These are phyloP conservation scores for Phyllosticta paracitricarpa DNA, from an alignment of 2,329 filamentous ascomycete species.

Conservation along the genomic window DNA sequence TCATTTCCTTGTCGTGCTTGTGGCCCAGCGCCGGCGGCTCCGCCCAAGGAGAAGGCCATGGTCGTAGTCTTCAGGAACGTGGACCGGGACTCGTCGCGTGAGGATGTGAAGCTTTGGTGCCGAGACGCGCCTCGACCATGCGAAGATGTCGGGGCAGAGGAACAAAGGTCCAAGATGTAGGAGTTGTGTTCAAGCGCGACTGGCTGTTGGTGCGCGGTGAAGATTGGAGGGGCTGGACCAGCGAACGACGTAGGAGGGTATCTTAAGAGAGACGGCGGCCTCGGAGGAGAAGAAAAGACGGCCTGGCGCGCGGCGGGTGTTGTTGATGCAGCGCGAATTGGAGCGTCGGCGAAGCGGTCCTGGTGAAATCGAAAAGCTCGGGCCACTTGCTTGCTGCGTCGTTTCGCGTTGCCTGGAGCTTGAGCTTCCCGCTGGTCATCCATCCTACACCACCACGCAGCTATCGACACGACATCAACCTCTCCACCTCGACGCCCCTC, in stretches of 20 bases:
- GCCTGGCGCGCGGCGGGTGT: neutral
- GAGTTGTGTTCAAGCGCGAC: neutral
- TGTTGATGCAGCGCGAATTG: neutral
- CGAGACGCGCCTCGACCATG: neutral
- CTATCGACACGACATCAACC: neutral
- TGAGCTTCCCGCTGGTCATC: neutral
- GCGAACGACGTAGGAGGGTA: neutral
- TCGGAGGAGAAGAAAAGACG: neutral
- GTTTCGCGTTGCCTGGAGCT: conserved; percentile 10
- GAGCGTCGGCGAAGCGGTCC: conserved; percentile 1
- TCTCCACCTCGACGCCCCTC: neutral
- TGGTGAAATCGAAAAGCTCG: conserved; percentile 8
- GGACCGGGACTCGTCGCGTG: neutral
- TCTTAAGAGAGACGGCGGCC: neutral
- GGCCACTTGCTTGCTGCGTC: conserved; percentile 4
- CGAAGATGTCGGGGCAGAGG: neutral
- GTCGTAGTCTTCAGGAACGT: conserved; percentile 14
- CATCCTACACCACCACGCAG: neutral
- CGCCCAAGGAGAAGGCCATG: conserved; percentile 57
- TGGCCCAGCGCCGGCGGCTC: conserved; percentile 29
- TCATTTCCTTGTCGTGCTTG: conserved; percentile 50
- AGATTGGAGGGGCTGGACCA: neutral
- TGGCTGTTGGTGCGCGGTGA: neutral
- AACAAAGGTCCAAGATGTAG: neutral
- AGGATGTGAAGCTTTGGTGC: neutral